Evolutionary conservation across 495 filamentous ascomycete species (phyloP), one percentile per base, ranked within the genome.

Genomic region (Cercophora samala): DNA sequence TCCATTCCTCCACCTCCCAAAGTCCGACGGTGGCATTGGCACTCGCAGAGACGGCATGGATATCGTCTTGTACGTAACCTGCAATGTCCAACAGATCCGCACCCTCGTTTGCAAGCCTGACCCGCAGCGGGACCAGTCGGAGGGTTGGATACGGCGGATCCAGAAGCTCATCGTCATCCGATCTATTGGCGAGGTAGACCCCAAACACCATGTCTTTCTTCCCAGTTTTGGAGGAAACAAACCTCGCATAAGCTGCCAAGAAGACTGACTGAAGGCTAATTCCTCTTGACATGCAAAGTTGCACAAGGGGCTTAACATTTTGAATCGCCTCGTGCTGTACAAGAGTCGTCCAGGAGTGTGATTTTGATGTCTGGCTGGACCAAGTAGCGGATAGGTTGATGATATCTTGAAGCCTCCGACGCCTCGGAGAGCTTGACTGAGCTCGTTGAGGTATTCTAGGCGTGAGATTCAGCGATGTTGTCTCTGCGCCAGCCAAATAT

Each of bases 1-100:
- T 84, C 81, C 82, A 83, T 11, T 75, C 68, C 53, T 76, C 68
- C 15, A 85, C 75, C 67, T 85, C 83, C 83, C 83, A 84, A 2
- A 84, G 67, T 17, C 79, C 76, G 11, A 75, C 82, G 5, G 72
- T 73, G 3, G 73, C 64, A 64, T 79, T 78, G 3, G 66, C 69
- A 0, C 72, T 69, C 5, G 65, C 69, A 0, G 77, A 74, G 29
- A 85, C 80, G 6, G 68, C 64, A 13, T 79, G 63, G 2, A 85
- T 62, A 63, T 83, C 80, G 6, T 64, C 67, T 42, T 84, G 81
- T 6, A 84, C 77, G 25, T 66, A 26, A 3, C 23, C 23, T 4
- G 80, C 79, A n/a, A 80, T 24, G 0, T 58, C 64, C 3, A 25
- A 62, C 4, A 72, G 0, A 4, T 78, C 53, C 1, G 61, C 54